These are phyloP conservation scores for Lactarius sp. DNA, from an alignment of 768 basidiomycete genomes.

Conservation along the genomic window DNA sequence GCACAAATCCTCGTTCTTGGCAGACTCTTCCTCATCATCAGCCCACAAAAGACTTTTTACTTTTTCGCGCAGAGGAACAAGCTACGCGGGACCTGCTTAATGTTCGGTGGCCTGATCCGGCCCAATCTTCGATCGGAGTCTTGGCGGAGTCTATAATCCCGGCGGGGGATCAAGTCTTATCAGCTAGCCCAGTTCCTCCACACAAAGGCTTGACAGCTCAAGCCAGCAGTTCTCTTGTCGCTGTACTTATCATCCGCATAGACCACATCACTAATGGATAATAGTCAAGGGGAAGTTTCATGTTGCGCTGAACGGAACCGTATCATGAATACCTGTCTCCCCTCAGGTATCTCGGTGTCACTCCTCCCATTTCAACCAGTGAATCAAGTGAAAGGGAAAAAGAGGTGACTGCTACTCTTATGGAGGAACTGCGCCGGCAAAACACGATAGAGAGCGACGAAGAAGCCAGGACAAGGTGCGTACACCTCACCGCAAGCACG, in stretches of 20 bases:
- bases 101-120: too few relatives aligned
- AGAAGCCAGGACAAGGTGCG: slow-evolving; percentile 79
- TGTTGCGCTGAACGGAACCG: neutral
- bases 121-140: too few relatives aligned
- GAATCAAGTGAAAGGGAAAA: slow-evolving; percentile 79
- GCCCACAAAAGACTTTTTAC: too few relatives aligned
- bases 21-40: too few relatives aligned
- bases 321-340: neutral
- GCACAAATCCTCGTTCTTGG: too few relatives aligned
- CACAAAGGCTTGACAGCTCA: neutral
- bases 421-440: slow-evolving; percentile 85
- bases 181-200: neutral
- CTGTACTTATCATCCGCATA: neutral
- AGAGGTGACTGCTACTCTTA: slow-evolving; percentile 76
- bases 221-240: neutral
- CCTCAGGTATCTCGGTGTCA: slow-evolving; percentile 71
- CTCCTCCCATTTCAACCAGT: slow-evolving; percentile 73
- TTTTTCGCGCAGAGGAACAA: too few relatives aligned
- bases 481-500: neutral
- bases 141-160: too few relatives aligned
- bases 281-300: slow-evolving; percentile 14
- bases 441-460: slow-evolving; percentile 88
- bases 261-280: slow-evolving; percentile 17
- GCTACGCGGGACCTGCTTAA: too few relatives aligned
- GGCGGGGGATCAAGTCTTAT: neutral